A percentile compares a stretch with the other conserved stretches of the same genome.
phyloP scores from a whole-genome alignment of 352 stramenopile species.

The Pythium angustatum region DNA sequence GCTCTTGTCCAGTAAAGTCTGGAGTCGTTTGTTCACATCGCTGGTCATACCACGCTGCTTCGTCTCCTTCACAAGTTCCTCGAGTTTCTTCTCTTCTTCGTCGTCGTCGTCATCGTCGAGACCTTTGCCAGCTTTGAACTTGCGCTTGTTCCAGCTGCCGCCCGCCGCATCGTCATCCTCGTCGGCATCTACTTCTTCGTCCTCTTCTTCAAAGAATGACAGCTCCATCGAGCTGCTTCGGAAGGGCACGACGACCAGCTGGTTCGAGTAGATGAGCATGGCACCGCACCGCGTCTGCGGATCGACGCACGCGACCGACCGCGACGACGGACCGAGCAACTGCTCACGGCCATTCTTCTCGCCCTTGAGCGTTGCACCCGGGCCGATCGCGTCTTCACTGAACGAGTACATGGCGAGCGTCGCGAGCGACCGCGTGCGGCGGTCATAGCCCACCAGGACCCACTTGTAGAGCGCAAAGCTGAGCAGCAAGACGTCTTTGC shows the following conservation, averaged over 20 bases:
- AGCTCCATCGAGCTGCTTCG: constrained; percentile 74
- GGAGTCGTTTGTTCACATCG: constrained; percentile 64
- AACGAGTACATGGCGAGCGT: constrained; percentile 86
- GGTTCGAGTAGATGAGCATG: constrained; percentile 83
- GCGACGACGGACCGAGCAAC: constrained; percentile 62
- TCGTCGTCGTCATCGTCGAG: constrained; percentile 76
- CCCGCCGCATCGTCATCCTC: constrained; percentile 55
- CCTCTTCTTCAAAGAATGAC: constrained; percentile 79
- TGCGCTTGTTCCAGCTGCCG: constrained; percentile 6
- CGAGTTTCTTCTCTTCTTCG: constrained; percentile 76
- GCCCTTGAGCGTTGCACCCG: constrained; percentile 76
- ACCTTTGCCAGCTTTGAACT: constrained; percentile 23
- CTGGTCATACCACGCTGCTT: constrained; percentile 61
- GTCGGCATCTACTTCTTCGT: no score
- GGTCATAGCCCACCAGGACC: constrained; percentile 80
- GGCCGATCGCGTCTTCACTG: constrained; percentile 75
- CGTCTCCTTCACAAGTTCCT: constrained; percentile 74
- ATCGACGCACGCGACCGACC: constrained; percentile 56
- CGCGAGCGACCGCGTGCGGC: constrained; percentile 41
- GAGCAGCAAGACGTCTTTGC: constrained; percentile 76
- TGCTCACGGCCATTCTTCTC: constrained; percentile 78
- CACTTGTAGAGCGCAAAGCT: constrained; percentile 78
- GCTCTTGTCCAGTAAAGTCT: constrained; percentile 74
- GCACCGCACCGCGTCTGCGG: constrained; percentile 76
- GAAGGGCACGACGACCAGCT: constrained; percentile 83